Evolutionary conservation across 2,329 filamentous ascomycete species (phyloP), one percentile per base, ranked within the genome.

Genomic region (Colletotrichum sublineola): DNA sequence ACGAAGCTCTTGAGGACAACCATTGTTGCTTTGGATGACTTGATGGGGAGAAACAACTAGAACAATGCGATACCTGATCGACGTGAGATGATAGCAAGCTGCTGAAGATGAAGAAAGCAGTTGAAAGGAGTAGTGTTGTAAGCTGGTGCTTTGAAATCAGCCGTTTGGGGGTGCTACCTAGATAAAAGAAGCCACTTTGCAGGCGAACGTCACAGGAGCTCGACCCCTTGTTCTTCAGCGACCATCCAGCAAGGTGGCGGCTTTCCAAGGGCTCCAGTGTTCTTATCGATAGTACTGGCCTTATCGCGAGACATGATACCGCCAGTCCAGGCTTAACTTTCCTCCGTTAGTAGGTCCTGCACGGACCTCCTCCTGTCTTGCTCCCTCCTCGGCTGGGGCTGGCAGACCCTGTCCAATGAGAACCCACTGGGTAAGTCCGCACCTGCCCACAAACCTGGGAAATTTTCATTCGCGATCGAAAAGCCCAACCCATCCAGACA

Each of bases 1-100:
- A 90, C 81, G 78, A 91, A 84, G 84, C 86, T 88, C 86, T 89
- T 90, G 76, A 91, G 76, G 68, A 88, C 82, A 78, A 90, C 87
- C 87, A 90, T 89, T 77, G 74, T 80, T 77, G 67, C 67, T 72
- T 76, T 67, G 65, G 74, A 57, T 46, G 65, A 18, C 31, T 40
- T 48, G 40, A 14, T 46, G 36, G 14, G 55, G 29, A 6, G 9
- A 36, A 36, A 53, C 62, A 48, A 73, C 50, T 46, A 31, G 20
- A 14, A 24, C 38, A 38, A 36, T 53, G 14, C 14, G 38, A 58
- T 46, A 33, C 66, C 65, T 15, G 33, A 67, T 71, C 68, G 58
- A 73, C 11, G 18, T 20, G 57, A 42, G 15, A 52, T 29, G 44
- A 63, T 62, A 55, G 70, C 72, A 68, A 60, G 69, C 70, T 73